phyloP scores from a whole-genome alignment of 2,329 filamentous ascomycete species.

The Pezicula carpinea region DNA sequence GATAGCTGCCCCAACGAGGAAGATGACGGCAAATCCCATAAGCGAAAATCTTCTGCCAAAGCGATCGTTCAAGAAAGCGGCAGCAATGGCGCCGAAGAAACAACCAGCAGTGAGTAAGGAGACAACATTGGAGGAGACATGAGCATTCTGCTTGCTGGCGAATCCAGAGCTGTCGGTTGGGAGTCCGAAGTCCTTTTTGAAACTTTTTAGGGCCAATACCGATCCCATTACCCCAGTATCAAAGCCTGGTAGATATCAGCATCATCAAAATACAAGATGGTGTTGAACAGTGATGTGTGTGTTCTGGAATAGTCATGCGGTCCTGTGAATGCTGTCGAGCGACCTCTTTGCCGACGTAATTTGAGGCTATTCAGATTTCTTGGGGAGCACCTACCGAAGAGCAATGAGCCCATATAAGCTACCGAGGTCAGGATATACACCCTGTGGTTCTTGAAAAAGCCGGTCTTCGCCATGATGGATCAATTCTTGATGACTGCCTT shows the following conservation, averaged over 20 bases:
- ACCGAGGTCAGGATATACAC: constrained; percentile 20
- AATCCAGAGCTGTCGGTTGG: constrained; percentile 14
- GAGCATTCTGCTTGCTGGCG: constrained; percentile 11
- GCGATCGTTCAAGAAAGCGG: constrained; percentile 42
- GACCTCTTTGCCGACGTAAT: no score
- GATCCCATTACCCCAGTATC: constrained; percentile 24
- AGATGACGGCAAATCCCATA: constrained; percentile 38
- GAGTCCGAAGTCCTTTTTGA: constrained; percentile 21
- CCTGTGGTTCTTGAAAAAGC: constrained; percentile 19
- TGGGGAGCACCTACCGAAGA: constrained; percentile 17
- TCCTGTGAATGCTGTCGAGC: no score
- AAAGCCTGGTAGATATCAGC: constrained; percentile 12
- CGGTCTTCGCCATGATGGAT: constrained; percentile 12
- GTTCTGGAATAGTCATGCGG: no score
- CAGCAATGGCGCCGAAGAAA: constrained; percentile 43
- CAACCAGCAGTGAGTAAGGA: constrained; percentile 46
- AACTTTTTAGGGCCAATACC: constrained; percentile 18
- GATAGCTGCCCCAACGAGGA: constrained; percentile 36
- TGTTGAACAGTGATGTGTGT: no score
- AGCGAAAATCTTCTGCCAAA: constrained; percentile 41
- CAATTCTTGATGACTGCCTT: no score
- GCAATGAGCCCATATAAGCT: constrained; percentile 22
- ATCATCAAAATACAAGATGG: neutral
- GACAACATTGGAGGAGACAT: constrained; percentile 33
- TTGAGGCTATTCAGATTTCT: no score